A percentile compares a stretch with the other conserved stretches of the same genome.
These are phyloP conservation scores for Candida boleticola DNA, from an alignment of 805 yeast genomes.

Conservation along the genomic window DNA sequence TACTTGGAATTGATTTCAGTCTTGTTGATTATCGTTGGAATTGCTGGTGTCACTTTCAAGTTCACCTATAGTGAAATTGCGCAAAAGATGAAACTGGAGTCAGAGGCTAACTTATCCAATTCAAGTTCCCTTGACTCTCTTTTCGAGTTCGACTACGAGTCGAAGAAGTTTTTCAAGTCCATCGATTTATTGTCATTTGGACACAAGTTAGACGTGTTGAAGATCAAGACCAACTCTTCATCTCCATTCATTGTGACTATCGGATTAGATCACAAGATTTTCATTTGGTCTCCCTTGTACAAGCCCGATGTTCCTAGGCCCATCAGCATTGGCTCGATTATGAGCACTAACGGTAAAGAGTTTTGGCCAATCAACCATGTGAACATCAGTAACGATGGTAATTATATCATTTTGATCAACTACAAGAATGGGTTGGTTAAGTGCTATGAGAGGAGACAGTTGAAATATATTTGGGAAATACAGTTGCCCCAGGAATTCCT, in stretches of 20 bases:
- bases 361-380: constrained; percentile 64
- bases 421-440: constrained; percentile 49
- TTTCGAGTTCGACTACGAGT: constrained; percentile 15
- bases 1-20: constrained; percentile 55
- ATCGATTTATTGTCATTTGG: constrained; percentile 36
- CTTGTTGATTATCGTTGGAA: constrained; percentile 49
- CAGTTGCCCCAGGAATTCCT: constrained; percentile 34
- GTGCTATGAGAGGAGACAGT: constrained; percentile 57
- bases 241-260: constrained; percentile 66
- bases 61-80: neutral
- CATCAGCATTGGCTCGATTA: constrained; percentile 34
- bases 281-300: constrained; percentile 70
- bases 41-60: constrained; percentile 42
- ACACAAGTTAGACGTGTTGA: constrained; percentile 63
- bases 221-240: constrained; percentile 54
- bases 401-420: constrained; percentile 54
- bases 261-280: constrained; percentile 69
- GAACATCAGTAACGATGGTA: constrained; percentile 58
- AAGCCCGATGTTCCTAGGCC: constrained; percentile 17
- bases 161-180: constrained; percentile 24
- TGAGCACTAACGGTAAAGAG: constrained; percentile 48
- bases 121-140: constrained; percentile 4
- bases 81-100: neutral
- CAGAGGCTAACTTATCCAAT: constrained; percentile 16
- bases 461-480: constrained; percentile 58